phyloP scores from a whole-genome alignment of 2,329 filamentous ascomycete species.

The Sporothrix euskadiensis region DNA sequence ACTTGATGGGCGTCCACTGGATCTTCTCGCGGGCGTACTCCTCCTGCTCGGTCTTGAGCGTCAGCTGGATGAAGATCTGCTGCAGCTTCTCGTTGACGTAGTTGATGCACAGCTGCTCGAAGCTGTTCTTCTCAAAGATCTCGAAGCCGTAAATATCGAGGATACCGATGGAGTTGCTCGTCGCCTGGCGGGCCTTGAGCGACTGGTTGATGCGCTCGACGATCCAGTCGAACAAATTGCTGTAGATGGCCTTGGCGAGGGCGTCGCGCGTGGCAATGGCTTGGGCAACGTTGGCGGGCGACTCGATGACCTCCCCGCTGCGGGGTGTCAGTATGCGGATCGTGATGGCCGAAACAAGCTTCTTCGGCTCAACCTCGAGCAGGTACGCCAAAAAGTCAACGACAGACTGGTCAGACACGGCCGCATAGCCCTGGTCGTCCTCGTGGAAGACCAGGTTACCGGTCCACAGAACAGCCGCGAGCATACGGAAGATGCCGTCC shows the following conservation, averaged over 20 bases:
- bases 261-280: slow-evolving; percentile 86
- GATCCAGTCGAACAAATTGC: slow-evolving; percentile 98
- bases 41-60: slow-evolving; percentile 93
- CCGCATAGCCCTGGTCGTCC: slow-evolving; percentile 84
- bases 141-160: slow-evolving; percentile 99
- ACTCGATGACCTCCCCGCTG: slow-evolving; percentile 67
- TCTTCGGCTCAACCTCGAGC: slow-evolving; percentile 77
- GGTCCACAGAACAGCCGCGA: slow-evolving; percentile 88
- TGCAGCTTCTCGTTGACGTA: slow-evolving; percentile 99
- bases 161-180: slow-evolving; percentile 88
- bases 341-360: slow-evolving; percentile 84
- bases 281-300: slow-evolving; percentile 83
- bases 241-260: slow-evolving; percentile 91
- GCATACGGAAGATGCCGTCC: slow-evolving; percentile 94
- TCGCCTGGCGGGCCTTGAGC: slow-evolving; percentile 71
- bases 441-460: slow-evolving; percentile 91
- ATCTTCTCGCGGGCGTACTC: slow-evolving; percentile 96
- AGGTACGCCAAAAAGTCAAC: slow-evolving; percentile 94
- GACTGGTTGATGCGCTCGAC: slow-evolving; percentile 89
- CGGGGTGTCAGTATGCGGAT: slow-evolving; percentile 76
- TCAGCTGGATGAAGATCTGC: slow-evolving; percentile 98
- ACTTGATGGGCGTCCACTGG: slow-evolving; percentile 98
- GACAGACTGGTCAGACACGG: slow-evolving; percentile 83
- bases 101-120: slow-evolving; percentile 99
- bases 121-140: slow-evolving; percentile 98